A percentile compares a stretch with the other conserved stretches of the same genome.
These are phyloP conservation scores for Ophiocytium majus DNA, from an alignment of 352 stramenopile genomes.

Conservation along the genomic window DNA sequence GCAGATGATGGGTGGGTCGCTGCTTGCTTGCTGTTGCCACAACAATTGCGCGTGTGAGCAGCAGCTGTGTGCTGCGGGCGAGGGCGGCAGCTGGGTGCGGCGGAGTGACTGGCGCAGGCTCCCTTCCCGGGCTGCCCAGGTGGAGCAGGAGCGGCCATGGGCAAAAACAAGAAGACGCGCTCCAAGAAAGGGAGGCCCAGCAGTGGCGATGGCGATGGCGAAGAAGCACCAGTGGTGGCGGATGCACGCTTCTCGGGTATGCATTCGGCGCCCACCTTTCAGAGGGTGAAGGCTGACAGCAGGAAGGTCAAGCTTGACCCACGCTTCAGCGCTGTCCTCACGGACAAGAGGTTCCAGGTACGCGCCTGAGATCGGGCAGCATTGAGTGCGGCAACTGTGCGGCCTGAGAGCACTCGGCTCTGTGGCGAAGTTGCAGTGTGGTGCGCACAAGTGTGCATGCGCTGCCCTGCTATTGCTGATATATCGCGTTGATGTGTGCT, in stretches of 20 bases:
- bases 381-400: not conserved
- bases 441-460: not conserved
- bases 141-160: not conserved
- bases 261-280: constrained; percentile 55
- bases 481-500: no score
- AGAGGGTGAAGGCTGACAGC: constrained; percentile 39
- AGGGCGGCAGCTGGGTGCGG: no score
- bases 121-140: no score
- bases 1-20: no score
- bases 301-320: constrained; percentile 55
- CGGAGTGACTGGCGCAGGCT: no score
- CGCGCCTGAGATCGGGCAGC: not conserved
- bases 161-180: constrained; percentile 8
- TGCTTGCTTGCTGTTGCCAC: no score
- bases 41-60: no score
- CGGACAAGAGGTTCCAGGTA: constrained; percentile 49
- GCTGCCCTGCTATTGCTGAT: no score
- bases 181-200: not conserved
- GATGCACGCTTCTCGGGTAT: constrained; percentile 51
- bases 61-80: no score
- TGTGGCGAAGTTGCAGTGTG: no score
- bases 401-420: not conserved
- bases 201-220: not conserved
- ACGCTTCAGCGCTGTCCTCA: constrained; percentile 51
- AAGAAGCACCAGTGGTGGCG: constrained; percentile 35